Percentiles rank a stretch among this genome's conserved stretches.
Evolutionary conservation across 345 rosid species (phyloP).

Genomic region (Populus euphratica): DNA sequence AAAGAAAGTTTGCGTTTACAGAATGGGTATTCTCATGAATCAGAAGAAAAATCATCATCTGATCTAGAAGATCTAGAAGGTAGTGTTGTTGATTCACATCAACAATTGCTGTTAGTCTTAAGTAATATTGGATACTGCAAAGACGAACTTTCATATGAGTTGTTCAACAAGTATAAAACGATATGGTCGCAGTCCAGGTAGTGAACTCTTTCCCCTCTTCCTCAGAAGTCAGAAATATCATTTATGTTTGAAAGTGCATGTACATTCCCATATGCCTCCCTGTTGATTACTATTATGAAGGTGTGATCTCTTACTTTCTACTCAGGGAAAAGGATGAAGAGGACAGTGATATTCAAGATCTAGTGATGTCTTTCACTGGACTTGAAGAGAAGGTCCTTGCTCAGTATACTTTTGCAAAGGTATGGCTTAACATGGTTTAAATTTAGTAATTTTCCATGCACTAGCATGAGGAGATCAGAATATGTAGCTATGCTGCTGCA

Average conservation of each 20-base stretch:
- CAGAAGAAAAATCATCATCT: slow-evolving; percentile 38
- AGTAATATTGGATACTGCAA: slow-evolving; percentile 97
- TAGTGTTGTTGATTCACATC: slow-evolving; percentile 67
- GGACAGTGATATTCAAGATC: slow-evolving; percentile 68
- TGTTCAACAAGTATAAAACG: slow-evolving; percentile 72
- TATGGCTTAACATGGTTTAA: slow-evolving; percentile 25
- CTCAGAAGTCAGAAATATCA: neutral
- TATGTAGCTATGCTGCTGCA: neutral
- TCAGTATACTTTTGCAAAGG: slow-evolving; percentile 93
- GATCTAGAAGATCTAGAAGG: slow-evolving; percentile 57
- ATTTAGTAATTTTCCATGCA: neutral
- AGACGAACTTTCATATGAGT: slow-evolving; percentile 76
- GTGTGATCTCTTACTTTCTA: slow-evolving; percentile 11
- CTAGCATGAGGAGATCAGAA: neutral
- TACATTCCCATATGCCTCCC: slow-evolving; percentile 4
- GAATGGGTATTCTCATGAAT: slow-evolving; percentile 61
- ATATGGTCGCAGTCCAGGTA: slow-evolving; percentile 79
- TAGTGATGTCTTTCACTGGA: slow-evolving; percentile 65
- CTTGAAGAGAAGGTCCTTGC: slow-evolving; percentile 89
- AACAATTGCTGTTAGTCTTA: slow-evolving; percentile 67
- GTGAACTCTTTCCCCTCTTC: slow-evolving; percentile 1
- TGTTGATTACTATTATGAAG: slow-evolving; percentile 13
- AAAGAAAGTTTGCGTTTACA: slow-evolving; percentile 44
- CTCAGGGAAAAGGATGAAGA: slow-evolving; percentile 68
- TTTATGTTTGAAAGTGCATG: neutral